Base-by-base conservation (phyloP, 306 rosid species). In the Datisca glomerata region DNA sequence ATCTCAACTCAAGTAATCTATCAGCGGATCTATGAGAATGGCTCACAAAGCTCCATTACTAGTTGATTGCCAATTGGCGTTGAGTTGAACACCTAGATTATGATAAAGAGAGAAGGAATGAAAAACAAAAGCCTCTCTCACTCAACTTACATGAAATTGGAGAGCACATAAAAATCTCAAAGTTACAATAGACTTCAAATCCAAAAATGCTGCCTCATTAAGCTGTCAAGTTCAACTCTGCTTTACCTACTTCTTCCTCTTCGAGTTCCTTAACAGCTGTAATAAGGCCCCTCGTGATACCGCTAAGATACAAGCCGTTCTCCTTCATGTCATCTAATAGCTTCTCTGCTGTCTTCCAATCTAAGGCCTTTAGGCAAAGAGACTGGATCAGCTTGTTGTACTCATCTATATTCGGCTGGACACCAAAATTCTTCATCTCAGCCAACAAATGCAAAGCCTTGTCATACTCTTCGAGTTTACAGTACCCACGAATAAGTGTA, bases 331-430 rank as follows among this genome's bases (percentile, higher is more conserved):
- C 94, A 57, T 76, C 71, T 4, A 45, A 66, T 45, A 87, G 62
- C 55, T 70, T 87, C 50, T 79, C 89, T 12, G 94, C 79, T 8
- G n/a, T 65, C 56, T 75, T 60, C 93, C 93, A 82, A 63, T 83
- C 94, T 57, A 76, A 43, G 47, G 82, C 80, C 73, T 74, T 82
- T 39, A 87, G 64, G 63, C 94, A 82, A 28, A 82, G 73, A 53
- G 93, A 74, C 53, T 76, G 89, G 58, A 87, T 74, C 78, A 87
- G 43, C 73, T 79, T 83, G 36, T 76, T 79, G 32, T 87, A 83
- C 57, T 82, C 89, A 38, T 83, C 85, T 15, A 12, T 66, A 45
- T 35, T 65, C 12, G 85, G 73, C 22, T 41, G 41, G 22, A 79
- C 75, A 19, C 94, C 94, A 33, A 57, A 80, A 45, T 65, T 59